Evolutionary conservation across 257 asterid species (phyloP).

Genomic region (Apocynum venetum): DNA sequence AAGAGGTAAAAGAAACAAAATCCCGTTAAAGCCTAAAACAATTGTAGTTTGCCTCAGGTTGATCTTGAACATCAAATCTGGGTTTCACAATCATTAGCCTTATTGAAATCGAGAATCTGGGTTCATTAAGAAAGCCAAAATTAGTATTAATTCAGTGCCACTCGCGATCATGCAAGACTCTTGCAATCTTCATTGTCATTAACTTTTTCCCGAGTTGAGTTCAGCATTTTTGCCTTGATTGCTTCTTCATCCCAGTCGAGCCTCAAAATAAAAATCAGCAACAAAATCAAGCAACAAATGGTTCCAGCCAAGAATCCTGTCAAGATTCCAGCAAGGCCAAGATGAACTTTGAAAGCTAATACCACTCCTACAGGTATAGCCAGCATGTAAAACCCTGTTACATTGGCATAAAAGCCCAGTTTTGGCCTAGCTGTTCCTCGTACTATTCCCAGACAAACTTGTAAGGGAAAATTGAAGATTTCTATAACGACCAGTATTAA

Average conservation of each 20-base stretch:
- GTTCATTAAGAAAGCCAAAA: background rate
- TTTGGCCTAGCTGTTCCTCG: conserved; percentile 87
- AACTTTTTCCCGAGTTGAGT: conserved; percentile 13
- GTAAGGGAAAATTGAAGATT: conserved; percentile 69
- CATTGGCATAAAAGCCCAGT: conserved; percentile 64
- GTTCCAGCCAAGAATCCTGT: conserved; percentile 62
- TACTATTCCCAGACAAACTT: conserved; percentile 78
- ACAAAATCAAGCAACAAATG: conserved; percentile 47
- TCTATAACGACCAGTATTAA: conserved; percentile 56
- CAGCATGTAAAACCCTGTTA: conserved; percentile 60
- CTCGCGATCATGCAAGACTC: background rate
- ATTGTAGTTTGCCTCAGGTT: background rate
- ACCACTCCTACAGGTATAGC: conserved; percentile 65
- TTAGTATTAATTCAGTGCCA: background rate
- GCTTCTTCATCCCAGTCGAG: conserved; percentile 70
- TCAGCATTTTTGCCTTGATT: conserved; percentile 40
- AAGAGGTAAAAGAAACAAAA: background rate
- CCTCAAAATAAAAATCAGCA: conserved; percentile 49
- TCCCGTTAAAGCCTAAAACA: background rate
- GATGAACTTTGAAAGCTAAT: conserved; percentile 46
- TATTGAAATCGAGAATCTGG: background rate
- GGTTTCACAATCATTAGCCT: background rate
- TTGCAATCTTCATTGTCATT: conserved; percentile 14
- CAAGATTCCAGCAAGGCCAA: conserved; percentile 71
- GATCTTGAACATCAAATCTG: background rate